Evolutionary conservation across 306 rosid genomes (phyloP).

Genomic region (Purshia tridentata): DNA sequence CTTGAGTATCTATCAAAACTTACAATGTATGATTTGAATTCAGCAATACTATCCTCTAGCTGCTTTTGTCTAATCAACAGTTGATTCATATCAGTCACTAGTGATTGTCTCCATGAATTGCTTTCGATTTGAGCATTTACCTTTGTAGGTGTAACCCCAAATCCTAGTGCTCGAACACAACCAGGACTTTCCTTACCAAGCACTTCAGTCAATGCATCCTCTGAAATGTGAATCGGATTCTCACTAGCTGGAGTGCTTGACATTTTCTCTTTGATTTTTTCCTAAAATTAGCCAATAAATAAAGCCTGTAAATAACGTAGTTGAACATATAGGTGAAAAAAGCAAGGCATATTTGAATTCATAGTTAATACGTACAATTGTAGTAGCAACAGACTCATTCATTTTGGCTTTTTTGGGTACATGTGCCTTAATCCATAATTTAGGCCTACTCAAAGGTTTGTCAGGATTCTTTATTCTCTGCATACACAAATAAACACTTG

Average conservation of each 20-base stretch:
- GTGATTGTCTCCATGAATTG: neutral
- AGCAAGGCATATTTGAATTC: neutral
- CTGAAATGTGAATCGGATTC: neutral
- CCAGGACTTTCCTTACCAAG: neutral
- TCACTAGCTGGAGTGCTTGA: no score
- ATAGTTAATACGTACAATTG: neutral
- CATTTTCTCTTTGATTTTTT: neutral
- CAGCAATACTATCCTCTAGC: neutral
- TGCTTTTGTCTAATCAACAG: neutral
- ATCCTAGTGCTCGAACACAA: neutral
- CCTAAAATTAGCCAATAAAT: neutral
- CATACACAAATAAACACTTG: neutral
- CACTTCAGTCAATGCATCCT: neutral
- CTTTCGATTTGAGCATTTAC: neutral
- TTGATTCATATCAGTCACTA: neutral
- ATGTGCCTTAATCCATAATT: neutral
- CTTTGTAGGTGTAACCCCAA: neutral
- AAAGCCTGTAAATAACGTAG: no score
- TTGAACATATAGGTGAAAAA: no score
- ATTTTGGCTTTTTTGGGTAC: neutral
- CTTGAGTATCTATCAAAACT: no score
- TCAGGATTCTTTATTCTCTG: neutral
- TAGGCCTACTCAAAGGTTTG: neutral
- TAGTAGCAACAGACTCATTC: no score
- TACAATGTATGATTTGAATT: no score